phyloP scores from a whole-genome alignment of 2,329 filamentous ascomycete species.

The Hymenoscyphus infarciens region DNA sequence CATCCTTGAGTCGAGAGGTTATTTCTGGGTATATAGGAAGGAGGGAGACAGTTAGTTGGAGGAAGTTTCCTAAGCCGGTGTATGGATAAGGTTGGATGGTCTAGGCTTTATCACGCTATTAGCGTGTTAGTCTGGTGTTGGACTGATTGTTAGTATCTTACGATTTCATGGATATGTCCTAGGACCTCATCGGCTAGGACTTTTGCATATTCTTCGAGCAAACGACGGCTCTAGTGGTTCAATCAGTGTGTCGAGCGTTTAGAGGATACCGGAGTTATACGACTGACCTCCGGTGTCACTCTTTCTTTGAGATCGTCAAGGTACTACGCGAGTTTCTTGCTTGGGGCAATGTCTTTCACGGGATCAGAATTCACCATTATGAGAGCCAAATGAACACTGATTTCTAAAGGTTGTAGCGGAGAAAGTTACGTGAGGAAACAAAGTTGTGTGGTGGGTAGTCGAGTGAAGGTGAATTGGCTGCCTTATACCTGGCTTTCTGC shows the following conservation, averaged over 20 bases:
- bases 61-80: constrained; percentile 13
- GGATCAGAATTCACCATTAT: background rate
- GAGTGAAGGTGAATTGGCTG: background rate
- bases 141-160: background rate
- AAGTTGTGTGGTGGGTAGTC: no score
- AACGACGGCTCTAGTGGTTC: background rate
- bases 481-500: no score
- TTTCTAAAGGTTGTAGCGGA: background rate
- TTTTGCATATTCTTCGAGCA: background rate
- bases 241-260: background rate
- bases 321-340: background rate
- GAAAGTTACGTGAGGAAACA: background rate
- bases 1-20: constrained; percentile 9
- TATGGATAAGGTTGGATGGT: constrained; percentile 13
- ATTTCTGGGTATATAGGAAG: constrained; percentile 13
- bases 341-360: background rate
- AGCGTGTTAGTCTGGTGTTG: background rate
- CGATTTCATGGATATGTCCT: constrained; percentile 7
- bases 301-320: background rate
- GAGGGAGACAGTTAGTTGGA: constrained; percentile 6
- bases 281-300: background rate
- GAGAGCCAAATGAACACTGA: background rate
- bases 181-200: background rate
- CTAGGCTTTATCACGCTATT: constrained; percentile 14
- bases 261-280: background rate